Base-by-base conservation (phyloP, 805 yeast genomes). In the Starmerella powellii region DNA sequence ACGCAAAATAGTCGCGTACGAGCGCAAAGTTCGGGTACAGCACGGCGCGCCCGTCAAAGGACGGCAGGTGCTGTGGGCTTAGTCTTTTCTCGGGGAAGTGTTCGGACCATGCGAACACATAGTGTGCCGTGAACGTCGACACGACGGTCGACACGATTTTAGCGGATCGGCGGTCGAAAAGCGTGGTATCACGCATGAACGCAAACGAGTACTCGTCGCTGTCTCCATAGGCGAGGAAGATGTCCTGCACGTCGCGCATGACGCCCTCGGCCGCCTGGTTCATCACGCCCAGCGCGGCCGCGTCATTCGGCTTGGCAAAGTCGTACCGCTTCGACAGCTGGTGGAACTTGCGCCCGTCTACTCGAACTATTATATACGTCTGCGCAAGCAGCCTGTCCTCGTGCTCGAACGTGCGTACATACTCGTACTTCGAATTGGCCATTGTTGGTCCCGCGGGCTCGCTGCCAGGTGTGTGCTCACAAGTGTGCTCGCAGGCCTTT, bases 331-430 rank as follows among this genome's bases (percentile, higher is more conserved):
- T 70, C 2, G 94, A 77, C 53, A 91, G 80, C 48, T 56, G 56
- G 62, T 91, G 98, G 59, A 91, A 91, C 19, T 95, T 94, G 49
- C 91, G 73, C 1, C 98, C 98, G 56, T 91, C 98, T 0, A 91
- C 76, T 33, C 98, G 68, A 2, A 91, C 73, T 8, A 91, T 79
- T 8, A 91, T 76, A 60, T 78, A 78, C 0, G 93, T 76, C 44
- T 84, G 80, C 1, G 87, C 95, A 0, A 91, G 68, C 4, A 91
- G 67, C 24, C 63, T 62, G 50, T 75, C 74, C 44, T 82, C 88
- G 26, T 73, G 65, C 59, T 91, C 98, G 60, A 84, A 91, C 41
- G 64, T 62, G 53, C 75, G 78, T 34, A 87, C 97, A 58, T 88
- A 91, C 58, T 87, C 95, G 58, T 72, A 88, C 47, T 85, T 66